Evolutionary conservation across 202 grass and related monocot species (phyloP), one percentile per base, ranked within the genome.

Genomic region (Panicum virgatum): DNA sequence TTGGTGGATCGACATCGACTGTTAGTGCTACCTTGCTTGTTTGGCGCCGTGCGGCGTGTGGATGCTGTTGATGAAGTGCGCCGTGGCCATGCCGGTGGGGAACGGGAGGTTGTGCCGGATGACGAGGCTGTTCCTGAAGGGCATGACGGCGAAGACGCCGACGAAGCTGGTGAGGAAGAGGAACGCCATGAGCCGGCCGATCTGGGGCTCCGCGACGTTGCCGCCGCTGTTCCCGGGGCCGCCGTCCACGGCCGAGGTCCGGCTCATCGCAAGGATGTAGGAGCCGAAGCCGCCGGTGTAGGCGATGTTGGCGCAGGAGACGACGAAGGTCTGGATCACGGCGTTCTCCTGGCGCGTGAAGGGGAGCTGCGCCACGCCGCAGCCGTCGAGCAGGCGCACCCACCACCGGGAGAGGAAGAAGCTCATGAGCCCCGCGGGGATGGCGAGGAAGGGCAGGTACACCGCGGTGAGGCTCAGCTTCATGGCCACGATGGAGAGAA

Each of bases 301-400:
- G 2, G 84, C 84, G 60, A 80, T 48, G 60, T 62, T 48, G 69
- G 69, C 58, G 83, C 83, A 85, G 22, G 83, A 65, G 34, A 42
- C 22, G 62, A 40, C 69, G 69, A 51, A 91, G 62, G 94, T 97
- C 85, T 91, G 89, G 84, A 97, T 90, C 62, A 97, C 82, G 52
- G 94, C 90, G 79, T 97, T 97, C 89, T 97, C 94, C 85, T 97
- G 91, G 12, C 94, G 72, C 0, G 94, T 97, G 86, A 97, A 94
- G n/a, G 91, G 91, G 47, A 85, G 40, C 52, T 85, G 65, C 53
- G 74, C 36, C 64, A 16, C 15, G 44, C 62, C 83, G 83, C 56
- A 62, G 54, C 75, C 16, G 56, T 53, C 3, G 34, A 79, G 19
- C 16, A 85, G 66, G 54, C 66, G 83, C 30, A 52, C 51, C 83